Conservation (phyloP, 495 filamentous ascomycete genomes). For the Penicillium bovifimosum region DNA sequence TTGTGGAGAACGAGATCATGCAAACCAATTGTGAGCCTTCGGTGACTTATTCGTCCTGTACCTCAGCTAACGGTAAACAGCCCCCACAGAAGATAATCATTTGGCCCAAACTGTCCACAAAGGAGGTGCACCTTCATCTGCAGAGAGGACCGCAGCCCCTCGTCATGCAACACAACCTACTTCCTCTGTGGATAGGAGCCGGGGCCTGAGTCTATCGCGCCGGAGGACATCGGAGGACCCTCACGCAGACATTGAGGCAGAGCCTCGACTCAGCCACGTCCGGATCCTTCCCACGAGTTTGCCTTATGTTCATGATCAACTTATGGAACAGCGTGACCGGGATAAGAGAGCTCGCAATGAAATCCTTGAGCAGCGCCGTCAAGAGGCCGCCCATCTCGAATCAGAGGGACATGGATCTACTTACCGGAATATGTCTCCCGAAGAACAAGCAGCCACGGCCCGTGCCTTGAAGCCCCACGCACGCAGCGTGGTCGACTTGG, state of each 20-base stretch:
- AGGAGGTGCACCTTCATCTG: conserved; percentile 13
- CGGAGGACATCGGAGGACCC: conserved; percentile 25
- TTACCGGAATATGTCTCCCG: conserved; percentile 49
- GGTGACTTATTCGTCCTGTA: neutral
- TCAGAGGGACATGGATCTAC: conserved; percentile 44
- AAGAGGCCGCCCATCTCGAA: conserved; percentile 31
- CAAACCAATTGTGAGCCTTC: conserved; percentile 69
- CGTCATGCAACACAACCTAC: conserved; percentile 19
- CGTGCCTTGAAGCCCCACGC: conserved; percentile 76
- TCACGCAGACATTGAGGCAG: conserved; percentile 25
- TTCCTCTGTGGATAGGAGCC: conserved; percentile 12
- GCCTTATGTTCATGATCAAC: conserved; percentile 81
- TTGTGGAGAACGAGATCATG: conserved; percentile 97
- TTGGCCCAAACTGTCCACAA: conserved; percentile 26
- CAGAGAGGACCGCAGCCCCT: conserved; percentile 19
- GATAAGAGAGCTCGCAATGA: conserved; percentile 29
- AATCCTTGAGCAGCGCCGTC: conserved; percentile 23
- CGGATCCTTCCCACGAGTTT: conserved; percentile 85
- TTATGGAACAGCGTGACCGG: conserved; percentile 67
- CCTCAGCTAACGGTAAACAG: conserved; percentile 22
- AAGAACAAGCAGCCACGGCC: conserved; percentile 70
- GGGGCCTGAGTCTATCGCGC: conserved; percentile 23
- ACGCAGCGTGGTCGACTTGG: conserved; percentile 52
- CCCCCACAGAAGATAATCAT: conserved; percentile 40
- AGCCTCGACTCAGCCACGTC: conserved; percentile 63